Conservation (phyloP, 2,329 filamentous ascomycete genomes). For the Diaporthe caulivora region DNA sequence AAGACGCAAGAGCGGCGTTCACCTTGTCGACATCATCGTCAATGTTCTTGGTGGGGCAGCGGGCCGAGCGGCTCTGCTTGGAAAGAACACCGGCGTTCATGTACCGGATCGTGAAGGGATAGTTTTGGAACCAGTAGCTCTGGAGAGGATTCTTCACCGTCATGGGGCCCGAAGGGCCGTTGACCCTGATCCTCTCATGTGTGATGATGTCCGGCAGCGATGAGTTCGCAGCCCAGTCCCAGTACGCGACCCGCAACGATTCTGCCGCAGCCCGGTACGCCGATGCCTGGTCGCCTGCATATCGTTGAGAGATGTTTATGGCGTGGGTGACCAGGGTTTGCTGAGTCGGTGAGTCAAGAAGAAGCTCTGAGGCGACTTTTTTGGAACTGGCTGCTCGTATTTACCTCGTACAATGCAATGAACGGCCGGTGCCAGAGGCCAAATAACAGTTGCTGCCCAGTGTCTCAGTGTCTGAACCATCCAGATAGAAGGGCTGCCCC, state of each 20-base stretch:
- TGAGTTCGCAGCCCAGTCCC: slow-evolving; percentile 64
- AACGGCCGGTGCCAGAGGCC: slow-evolving; percentile 69
- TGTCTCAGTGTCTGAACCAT: not conserved
- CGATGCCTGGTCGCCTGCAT: slow-evolving; percentile 50
- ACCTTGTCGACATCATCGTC: slow-evolving; percentile 55
- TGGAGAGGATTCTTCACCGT: slow-evolving; percentile 63
- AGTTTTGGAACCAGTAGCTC: slow-evolving; percentile 62
- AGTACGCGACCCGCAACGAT: slow-evolving; percentile 62
- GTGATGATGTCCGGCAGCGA: slow-evolving; percentile 57
- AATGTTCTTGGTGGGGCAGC: slow-evolving; percentile 51
- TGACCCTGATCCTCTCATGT: slow-evolving; percentile 44
- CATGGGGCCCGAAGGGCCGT: slow-evolving; percentile 43
- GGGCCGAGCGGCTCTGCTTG: slow-evolving; percentile 52
- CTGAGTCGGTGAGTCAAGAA: slow-evolving; percentile 48
- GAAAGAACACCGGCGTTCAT: slow-evolving; percentile 45
- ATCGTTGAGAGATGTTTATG: slow-evolving; percentile 59
- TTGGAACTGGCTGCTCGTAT: not conserved
- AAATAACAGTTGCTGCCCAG: slow-evolving; percentile 61
- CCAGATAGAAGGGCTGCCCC: not conserved
- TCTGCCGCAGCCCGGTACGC: slow-evolving; percentile 60
- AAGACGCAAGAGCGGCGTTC: slow-evolving; percentile 49
- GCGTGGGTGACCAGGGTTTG: slow-evolving; percentile 64
- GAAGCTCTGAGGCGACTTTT: not conserved
- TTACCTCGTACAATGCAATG: slow-evolving; percentile 65
- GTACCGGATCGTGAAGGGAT: slow-evolving; percentile 49